phyloP scores from a whole-genome alignment of 495 filamentous ascomycete species.

The Bathelium albidoporum region DNA sequence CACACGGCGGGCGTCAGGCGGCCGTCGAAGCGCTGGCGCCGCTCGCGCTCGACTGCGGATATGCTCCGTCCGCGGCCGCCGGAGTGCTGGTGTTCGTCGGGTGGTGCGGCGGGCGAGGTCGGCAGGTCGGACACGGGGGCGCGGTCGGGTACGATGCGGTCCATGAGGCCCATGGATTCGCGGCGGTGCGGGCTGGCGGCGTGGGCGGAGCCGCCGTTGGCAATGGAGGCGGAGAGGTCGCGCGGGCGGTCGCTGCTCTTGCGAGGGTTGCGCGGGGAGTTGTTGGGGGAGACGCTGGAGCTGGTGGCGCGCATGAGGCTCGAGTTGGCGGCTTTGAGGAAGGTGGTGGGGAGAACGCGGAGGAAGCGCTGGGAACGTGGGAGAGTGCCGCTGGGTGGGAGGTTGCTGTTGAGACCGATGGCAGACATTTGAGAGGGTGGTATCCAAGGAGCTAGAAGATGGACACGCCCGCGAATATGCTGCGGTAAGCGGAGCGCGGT shows the following conservation, averaged over 20 bases:
- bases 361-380: slow-evolving; percentile 88
- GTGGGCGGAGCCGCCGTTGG: slow-evolving; percentile 31
- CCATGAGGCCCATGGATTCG: slow-evolving; percentile 33
- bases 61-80: no score
- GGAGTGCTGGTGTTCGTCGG: not conserved
- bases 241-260: slow-evolving; percentile 46
- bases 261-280: slow-evolving; percentile 59
- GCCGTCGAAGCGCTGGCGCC: slow-evolving; percentile 55
- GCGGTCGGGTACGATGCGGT: slow-evolving; percentile 26
- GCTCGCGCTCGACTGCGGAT: not conserved
- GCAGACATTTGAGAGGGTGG: slow-evolving; percentile 94
- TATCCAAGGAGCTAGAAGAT: slow-evolving; percentile 95
- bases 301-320: slow-evolving; percentile 89
- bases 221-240: slow-evolving; percentile 26
- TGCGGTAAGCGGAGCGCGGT: slow-evolving; percentile 94
- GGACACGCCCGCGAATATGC: slow-evolving; percentile 87
- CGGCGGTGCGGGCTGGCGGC: slow-evolving; percentile 36
- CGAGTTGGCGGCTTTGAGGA: slow-evolving; percentile 88
- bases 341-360: slow-evolving; percentile 78
- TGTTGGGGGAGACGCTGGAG: slow-evolving; percentile 50
- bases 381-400: slow-evolving; percentile 69
- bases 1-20: slow-evolving; percentile 86
- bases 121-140: not conserved
- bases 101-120: no score
- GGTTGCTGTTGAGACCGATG: slow-evolving; percentile 56